Evolutionary conservation across 441 rosid species (phyloP).

Genomic region (Macaranga tanarius): DNA sequence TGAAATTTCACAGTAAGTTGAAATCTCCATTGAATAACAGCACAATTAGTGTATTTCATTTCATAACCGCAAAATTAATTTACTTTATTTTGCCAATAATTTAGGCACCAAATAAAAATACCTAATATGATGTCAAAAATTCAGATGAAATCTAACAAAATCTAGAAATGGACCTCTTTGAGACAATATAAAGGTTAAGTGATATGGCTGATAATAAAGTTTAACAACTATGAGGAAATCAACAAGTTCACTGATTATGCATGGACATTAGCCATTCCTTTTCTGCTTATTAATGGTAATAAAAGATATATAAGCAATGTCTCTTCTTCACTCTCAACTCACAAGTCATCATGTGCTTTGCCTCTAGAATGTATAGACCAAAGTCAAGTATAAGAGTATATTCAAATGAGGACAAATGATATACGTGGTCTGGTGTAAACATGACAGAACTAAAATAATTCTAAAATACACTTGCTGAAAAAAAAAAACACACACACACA

Average conservation of each 20-base stretch:
- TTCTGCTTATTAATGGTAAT: background rate
- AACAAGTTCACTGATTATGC: too few relatives aligned
- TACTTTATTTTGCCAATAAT: background rate
- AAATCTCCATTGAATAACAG: background rate
- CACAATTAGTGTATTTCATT: too few relatives aligned
- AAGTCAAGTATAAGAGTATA: background rate
- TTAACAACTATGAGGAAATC: background rate
- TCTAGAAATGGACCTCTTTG: background rate
- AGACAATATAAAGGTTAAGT: background rate
- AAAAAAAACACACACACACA: too few relatives aligned
- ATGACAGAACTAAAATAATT: background rate
- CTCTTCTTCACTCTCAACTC: background rate
- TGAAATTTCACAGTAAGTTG: background rate
- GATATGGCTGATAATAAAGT: background rate
- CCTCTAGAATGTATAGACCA: background rate
- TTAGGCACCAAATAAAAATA: background rate
- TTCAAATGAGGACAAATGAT: background rate
- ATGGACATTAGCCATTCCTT: background rate
- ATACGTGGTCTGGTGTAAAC: background rate
- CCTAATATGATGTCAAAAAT: background rate
- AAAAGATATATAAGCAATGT: background rate
- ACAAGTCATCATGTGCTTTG: background rate
- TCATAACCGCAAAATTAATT: too few relatives aligned
- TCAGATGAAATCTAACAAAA: background rate
- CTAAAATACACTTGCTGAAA: background rate